Percentiles rank a stretch among this genome's conserved stretches.
Conservation (phyloP, 176 grass and related monocot genomes). For the Rhipidocladum racemiflorum region DNA sequence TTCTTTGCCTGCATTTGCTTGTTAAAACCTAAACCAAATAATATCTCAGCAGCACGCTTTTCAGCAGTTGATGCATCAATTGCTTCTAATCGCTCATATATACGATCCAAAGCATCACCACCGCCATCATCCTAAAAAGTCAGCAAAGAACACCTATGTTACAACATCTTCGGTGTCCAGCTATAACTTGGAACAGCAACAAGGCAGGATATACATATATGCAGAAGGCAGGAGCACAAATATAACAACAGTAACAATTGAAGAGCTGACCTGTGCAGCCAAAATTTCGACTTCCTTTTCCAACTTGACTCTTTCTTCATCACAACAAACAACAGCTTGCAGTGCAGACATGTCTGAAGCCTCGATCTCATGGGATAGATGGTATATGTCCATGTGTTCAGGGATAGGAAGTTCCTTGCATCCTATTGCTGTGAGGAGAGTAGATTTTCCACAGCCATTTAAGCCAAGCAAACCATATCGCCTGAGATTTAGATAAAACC, state of each 20-base stretch:
- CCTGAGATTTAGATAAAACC: slow-evolving; percentile 44
- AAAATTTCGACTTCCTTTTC: slow-evolving; percentile 94
- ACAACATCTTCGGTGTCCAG: background rate
- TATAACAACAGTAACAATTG: background rate
- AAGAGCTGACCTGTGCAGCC: slow-evolving; percentile 51
- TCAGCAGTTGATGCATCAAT: slow-evolving; percentile 78
- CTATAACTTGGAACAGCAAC: background rate
- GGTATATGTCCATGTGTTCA: slow-evolving; percentile 97
- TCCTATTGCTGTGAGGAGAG: slow-evolving; percentile 82
- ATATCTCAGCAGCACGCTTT: slow-evolving; percentile 79
- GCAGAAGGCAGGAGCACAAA: background rate
- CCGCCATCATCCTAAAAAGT: slow-evolving; percentile 67
- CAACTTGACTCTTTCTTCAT: slow-evolving; percentile 79
- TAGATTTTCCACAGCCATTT: slow-evolving; percentile 97
- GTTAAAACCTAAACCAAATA: slow-evolving; percentile 87
- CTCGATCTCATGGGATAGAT: slow-evolving; percentile 79
- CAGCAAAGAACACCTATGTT: background rate
- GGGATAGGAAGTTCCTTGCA: slow-evolving; percentile 87
- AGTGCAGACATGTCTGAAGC: slow-evolving; percentile 97
- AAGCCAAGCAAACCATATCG: slow-evolving; percentile 93
- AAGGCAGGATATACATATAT: background rate
- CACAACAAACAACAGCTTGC: slow-evolving; percentile 80
- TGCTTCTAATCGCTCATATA: slow-evolving; percentile 81
- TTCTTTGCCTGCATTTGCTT: slow-evolving; percentile 89
- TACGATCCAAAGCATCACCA: slow-evolving; percentile 66